A percentile compares a stretch with the other conserved stretches of the same genome.
Evolutionary conservation across 306 rosid genomes (phyloP).

Genomic region (Cucumis hystrix): DNA sequence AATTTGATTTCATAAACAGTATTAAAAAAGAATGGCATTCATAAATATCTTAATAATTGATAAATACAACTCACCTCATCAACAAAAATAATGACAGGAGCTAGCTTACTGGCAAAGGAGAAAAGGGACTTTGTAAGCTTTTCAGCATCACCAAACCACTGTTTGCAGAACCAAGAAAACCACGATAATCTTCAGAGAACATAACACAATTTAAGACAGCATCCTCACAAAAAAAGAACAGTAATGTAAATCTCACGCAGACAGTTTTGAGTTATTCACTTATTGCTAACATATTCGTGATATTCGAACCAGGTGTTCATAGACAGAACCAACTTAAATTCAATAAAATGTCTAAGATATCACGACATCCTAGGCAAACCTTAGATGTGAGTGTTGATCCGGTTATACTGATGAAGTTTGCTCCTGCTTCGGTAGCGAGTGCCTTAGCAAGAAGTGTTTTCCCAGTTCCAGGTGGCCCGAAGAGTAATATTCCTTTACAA

Average conservation of each 20-base stretch:
- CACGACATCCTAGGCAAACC: slow-evolving; percentile 21
- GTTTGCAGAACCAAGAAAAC: slow-evolving; percentile 19
- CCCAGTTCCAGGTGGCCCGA: slow-evolving; percentile 99
- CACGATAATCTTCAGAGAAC: neutral
- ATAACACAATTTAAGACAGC: neutral
- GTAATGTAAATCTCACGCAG: neutral
- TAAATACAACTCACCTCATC: slow-evolving; percentile 54
- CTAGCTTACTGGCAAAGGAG: slow-evolving; percentile 94
- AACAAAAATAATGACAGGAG: slow-evolving; percentile 95
- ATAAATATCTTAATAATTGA: neutral
- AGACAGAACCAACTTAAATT: neutral
- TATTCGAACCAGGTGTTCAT: neutral
- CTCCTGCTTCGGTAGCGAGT: slow-evolving; percentile 95
- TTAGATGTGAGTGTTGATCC: slow-evolving; percentile 96
- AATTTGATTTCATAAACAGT: neutral
- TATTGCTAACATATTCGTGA: neutral
- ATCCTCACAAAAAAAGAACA: neutral
- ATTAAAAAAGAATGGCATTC: neutral
- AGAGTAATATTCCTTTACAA: slow-evolving; percentile 91
- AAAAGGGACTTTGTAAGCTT: slow-evolving; percentile 94
- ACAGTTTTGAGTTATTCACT: neutral
- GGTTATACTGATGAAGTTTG: slow-evolving; percentile 91
- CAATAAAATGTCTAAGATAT: neutral
- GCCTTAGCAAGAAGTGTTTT: slow-evolving; percentile 99
- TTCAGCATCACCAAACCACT: slow-evolving; percentile 99